Base-by-base conservation (phyloP, 495 filamentous ascomycete genomes). In the Tuber borchii region DNA sequence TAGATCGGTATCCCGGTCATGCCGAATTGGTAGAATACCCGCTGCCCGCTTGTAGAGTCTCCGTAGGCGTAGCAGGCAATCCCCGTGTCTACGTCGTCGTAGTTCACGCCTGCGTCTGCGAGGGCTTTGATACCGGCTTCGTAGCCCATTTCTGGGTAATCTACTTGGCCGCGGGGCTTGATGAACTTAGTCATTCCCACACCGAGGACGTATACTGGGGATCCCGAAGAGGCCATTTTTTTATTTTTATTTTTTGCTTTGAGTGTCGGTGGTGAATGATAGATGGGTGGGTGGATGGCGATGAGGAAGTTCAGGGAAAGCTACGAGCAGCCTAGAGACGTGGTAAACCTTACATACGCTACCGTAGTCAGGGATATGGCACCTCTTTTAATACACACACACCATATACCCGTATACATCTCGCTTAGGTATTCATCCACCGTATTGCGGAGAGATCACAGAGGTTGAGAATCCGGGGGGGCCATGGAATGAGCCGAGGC, bases 101-200 rank as follows among this genome's bases (percentile, higher is more conserved):
- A 99, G 84, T 90, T 94, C 87, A 99, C 93, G 61, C 95, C 89
- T 0, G 95, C 95, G 83, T 99, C 95, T 5, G 97, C 89, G 88
- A 99, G 90, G 71, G 95, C 95, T 84, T 99, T 98, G 83, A 97
- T 88, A 76, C 94, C 94, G 6, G 95, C 95, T 86, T 97, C 94
- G 84, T 93, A 97, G 73, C 95, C 95, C 10, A 97, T 89, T 83
- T 97, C 91, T 0, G 91, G 91, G 84, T 94, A 94, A 84, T 93
- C 91, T 74, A 93, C 92, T 85, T 95, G 94, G 82, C 94, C 93
- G 37, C 95, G 89, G 4, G 95, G 95, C 87, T 98, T 99, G 88
- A 97, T 93, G 88, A 99, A 99, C 85, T 96, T 96, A 86, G 95
- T 99, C 91, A 98, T 94, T 84, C 95, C 95, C 79, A 98, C 95